Percentiles rank a stretch among this genome's conserved stretches.
These are phyloP conservation scores for Cocos nucifera DNA, from an alignment of 176 grass and related monocot species.

Conservation along the genomic window DNA sequence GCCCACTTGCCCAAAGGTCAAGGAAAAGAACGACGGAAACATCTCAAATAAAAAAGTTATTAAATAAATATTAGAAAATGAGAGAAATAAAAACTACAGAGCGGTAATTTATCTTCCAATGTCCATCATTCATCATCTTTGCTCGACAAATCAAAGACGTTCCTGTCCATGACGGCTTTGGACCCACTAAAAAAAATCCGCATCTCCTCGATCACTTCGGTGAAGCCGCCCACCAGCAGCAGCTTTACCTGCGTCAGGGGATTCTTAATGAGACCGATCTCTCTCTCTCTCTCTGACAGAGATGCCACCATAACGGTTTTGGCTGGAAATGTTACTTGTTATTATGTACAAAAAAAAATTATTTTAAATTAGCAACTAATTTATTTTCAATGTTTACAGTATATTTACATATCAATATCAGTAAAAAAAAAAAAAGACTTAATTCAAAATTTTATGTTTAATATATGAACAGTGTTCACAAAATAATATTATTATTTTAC, in stretches of 20 bases:
- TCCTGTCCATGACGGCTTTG: not conserved
- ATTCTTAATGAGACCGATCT: not conserved
- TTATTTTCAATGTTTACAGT: no score
- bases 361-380: no score
- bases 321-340: no score
- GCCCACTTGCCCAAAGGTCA: not conserved
- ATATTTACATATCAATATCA: no score
- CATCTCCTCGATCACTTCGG: not conserved
- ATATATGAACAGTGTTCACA: no score
- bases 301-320: no score
- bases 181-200: constrained; percentile 3
- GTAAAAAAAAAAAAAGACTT: no score
- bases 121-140: not conserved
- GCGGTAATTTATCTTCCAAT: not conserved
- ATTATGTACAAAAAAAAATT: no score
- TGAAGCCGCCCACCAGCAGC: not conserved
- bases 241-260: not conserved
- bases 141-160: not conserved
- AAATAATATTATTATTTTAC: no score
- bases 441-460: no score
- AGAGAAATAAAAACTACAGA: not conserved
- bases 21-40: no score
- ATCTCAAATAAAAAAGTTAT: no score
- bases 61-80: not conserved
- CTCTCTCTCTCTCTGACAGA: not conserved